Conservation (phyloP, 345 rosid genomes). For the Corchorus capsularis region DNA sequence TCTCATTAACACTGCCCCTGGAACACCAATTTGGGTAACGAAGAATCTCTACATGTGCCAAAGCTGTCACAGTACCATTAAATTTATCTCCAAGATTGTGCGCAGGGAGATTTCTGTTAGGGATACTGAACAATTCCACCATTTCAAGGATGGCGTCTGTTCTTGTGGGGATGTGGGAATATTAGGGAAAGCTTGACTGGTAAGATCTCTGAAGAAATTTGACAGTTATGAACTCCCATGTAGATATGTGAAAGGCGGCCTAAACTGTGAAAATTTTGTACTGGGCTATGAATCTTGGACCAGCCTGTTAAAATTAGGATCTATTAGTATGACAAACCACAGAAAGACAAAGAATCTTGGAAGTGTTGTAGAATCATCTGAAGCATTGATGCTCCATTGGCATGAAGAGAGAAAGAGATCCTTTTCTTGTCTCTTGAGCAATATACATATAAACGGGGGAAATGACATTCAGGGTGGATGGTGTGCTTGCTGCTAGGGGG, state of each 20-base stretch:
- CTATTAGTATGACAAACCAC: background rate
- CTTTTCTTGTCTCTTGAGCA: background rate
- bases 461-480: background rate
- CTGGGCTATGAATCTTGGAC: background rate
- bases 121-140: constrained; percentile 79
- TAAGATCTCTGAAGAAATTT: constrained; percentile 8
- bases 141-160: constrained; percentile 77
- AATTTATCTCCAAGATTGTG: constrained; percentile 67
- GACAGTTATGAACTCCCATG: background rate
- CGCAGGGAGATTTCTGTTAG: constrained; percentile 77
- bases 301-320: constrained; percentile 6
- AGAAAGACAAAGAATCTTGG: constrained; percentile 12
- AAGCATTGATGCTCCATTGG: background rate
- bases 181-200: constrained; percentile 31
- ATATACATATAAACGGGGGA: background rate
- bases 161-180: constrained; percentile 70
- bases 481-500: background rate
- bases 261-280: background rate
- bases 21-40: constrained; percentile 74
- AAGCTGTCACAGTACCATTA: constrained; percentile 66
- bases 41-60: constrained; percentile 77
- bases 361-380: background rate
- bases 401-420: constrained; percentile 8
- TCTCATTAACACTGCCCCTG: constrained; percentile 67
- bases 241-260: constrained; percentile 13